Base-by-base conservation (phyloP, 2,329 filamentous ascomycete species). In the Cladosporium sp. region DNA sequence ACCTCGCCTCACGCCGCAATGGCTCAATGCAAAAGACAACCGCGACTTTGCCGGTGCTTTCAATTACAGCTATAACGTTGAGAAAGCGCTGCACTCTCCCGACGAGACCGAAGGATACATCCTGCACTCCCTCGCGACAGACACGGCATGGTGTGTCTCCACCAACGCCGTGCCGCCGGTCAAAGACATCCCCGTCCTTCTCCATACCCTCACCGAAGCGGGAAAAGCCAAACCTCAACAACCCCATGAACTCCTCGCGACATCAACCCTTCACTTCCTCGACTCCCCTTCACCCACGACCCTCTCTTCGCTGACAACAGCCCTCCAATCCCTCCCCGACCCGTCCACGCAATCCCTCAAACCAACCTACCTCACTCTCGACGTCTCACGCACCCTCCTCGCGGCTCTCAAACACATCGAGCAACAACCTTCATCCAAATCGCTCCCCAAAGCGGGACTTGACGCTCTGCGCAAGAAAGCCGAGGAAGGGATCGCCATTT, bases 21-120 rank as follows among this genome's bases (percentile, higher is more conserved):
- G 70, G 70, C 62, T 60, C 9, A 34, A 64, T 8, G 53, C 56
- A 9, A 66, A 62, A 49, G 70, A 73, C 59, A 70, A 65, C 39
- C 62, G 71, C 20, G 71, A 73, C 59, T 72, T 71, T 60, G 61
- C 65, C 24, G 68, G 66, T 3, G 63, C 69, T 2, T 72, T 72
- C 55, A 61, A 72, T 55, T 69, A 66, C 55, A 68, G 68, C 47
- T 68, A 64, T 61, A 63, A 66, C 37, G 63, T 67, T 48, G 69
- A 71, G 56, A 59, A 54, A 19, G 61, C 62, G 7, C 58, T 71
- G 8, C 63, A 67, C 42, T 58, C 48, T 9, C 37, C 55, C 10
- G 50, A 60, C 9, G 58, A 56, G 4, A 52, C 58, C 1, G 51
- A 62, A 32, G 32, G 44, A 2, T 67, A 64, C 61, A 42, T 70